Base-by-base conservation (phyloP, 441 rosid species). In the Kokia cookei region DNA sequence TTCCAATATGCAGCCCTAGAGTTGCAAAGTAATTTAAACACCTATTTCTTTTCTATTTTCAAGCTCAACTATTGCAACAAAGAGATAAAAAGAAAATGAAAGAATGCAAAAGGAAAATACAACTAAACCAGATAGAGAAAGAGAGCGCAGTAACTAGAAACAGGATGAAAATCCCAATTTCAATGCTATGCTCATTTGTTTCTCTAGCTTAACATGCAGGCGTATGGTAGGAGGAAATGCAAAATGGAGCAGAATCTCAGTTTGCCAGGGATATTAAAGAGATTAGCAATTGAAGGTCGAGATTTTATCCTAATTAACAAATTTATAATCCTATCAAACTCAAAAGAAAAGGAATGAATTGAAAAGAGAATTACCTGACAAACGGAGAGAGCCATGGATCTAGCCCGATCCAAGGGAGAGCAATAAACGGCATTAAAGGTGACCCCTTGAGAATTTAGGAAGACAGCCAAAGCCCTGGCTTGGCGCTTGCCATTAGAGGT, bases 381-480 rank as follows among this genome's bases (percentile, higher is more conserved):
- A 84, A 94, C 96, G 0, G 87, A 84, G 50, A 82, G 71, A 1
- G 97, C 97, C 93, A 85, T 92, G 66, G 93, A 86, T 87, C 93
- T 86, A 22, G 97, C 91, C 27, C 98, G 93, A 82, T 85, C 93
- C 80, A 94, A 37, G n/a, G 98, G 95, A 11, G 97, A 92, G 10
- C 91, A 87, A 66, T 81, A 90, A 69, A 91, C 96, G 2, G 88
- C 87, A 63, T 69, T 79, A 77, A 94, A 94, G 70, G 91, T 80
- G 26, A 94, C 84, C 2, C 97, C 90, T 19, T 90, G 91, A 0
- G 98, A 91, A 72, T 87, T 92, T 51, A 94, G 82, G 83, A 91
- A 86, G 24, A 92, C 97, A 22, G 97, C 92, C 78, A 94, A 85
- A 48, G 98, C 98, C 80, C 98, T 90, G 7, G 95, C 97, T 79